These are phyloP conservation scores for Saturnispora halmiae DNA, from an alignment of 805 yeast species.

Conservation along the genomic window DNA sequence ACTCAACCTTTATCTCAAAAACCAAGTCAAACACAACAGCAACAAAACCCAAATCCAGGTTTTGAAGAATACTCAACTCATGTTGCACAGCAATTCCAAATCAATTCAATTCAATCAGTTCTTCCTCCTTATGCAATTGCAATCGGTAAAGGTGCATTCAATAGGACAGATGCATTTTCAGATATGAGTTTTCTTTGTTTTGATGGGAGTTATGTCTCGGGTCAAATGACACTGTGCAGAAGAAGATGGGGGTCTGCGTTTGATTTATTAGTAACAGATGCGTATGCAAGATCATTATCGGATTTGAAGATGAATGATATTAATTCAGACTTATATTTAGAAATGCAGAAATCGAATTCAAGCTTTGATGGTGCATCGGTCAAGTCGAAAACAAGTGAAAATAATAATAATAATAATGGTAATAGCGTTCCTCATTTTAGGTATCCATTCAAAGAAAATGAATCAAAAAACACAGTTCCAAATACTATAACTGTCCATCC, in stretches of 20 bases:
- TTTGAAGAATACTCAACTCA: slow-evolving; percentile 69
- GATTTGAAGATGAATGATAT: slow-evolving; percentile 12
- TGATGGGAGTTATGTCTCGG: slow-evolving; percentile 62
- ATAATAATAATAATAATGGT: too few relatives aligned
- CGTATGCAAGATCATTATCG: slow-evolving; percentile 51
- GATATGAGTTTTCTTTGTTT: slow-evolving; percentile 65
- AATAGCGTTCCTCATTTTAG: slow-evolving; percentile 52
- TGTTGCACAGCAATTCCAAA: slow-evolving; percentile 61
- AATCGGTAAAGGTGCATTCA: slow-evolving; percentile 65
- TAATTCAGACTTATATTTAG: background rate
- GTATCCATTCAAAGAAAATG: slow-evolving; percentile 56
- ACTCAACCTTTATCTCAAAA: background rate
- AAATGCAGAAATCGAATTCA: background rate
- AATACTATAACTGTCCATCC: background rate
- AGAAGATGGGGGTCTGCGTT: slow-evolving; percentile 75
- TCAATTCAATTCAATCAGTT: slow-evolving; percentile 57
- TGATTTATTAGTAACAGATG: slow-evolving; percentile 50
- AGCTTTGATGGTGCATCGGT: slow-evolving; percentile 14
- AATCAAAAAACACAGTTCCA: slow-evolving; percentile 1
- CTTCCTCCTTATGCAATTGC: slow-evolving; percentile 74
- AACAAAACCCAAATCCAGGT: slow-evolving; percentile 18
- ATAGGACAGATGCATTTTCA: slow-evolving; percentile 51
- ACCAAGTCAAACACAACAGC: background rate
- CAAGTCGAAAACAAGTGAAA: slow-evolving; percentile 8
- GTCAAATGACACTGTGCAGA: slow-evolving; percentile 50